phyloP scores from a whole-genome alignment of 345 rosid genomes.

The Carallia pectinifolia region DNA sequence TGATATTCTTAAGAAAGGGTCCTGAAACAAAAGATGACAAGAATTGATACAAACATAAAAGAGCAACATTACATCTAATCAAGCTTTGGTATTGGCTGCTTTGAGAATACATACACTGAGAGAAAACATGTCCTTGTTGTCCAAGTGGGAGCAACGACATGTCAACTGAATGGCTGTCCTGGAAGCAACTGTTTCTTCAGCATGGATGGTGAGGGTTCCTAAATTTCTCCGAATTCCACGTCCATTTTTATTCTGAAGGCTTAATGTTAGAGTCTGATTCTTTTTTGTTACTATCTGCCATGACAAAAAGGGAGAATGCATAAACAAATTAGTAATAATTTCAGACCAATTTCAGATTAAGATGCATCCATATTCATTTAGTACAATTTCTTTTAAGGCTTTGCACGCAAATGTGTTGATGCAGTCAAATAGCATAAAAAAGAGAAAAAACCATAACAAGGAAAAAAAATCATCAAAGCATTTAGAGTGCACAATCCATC shows the following conservation, averaged over 20 bases:
- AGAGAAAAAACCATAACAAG: neutral
- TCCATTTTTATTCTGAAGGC: no score
- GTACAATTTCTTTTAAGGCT: neutral
- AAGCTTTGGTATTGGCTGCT: neutral
- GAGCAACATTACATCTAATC: neutral
- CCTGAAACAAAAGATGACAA: constrained; percentile 39
- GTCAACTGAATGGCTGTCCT: constrained; percentile 32
- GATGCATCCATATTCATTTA: neutral
- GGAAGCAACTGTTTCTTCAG: no score
- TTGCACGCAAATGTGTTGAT: neutral
- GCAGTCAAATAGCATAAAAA: neutral
- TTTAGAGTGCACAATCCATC: neutral
- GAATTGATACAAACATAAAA: constrained; percentile 1
- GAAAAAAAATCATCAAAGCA: constrained; percentile 12
- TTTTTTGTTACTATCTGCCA: constrained; percentile 66
- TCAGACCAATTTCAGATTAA: neutral
- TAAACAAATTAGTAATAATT: neutral
- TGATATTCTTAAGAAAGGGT: constrained; percentile 82
- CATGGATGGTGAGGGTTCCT: no score
- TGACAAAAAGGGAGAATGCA: neutral
- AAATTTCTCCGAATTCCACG: no score
- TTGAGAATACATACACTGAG: constrained; percentile 54
- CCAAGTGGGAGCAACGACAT: constrained; percentile 25
- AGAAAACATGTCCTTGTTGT: constrained; percentile 62
- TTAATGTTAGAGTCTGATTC: constrained; percentile 16